Conservation (phyloP, 2,329 filamentous ascomycete species). For the Fusarium penzigii region DNA sequence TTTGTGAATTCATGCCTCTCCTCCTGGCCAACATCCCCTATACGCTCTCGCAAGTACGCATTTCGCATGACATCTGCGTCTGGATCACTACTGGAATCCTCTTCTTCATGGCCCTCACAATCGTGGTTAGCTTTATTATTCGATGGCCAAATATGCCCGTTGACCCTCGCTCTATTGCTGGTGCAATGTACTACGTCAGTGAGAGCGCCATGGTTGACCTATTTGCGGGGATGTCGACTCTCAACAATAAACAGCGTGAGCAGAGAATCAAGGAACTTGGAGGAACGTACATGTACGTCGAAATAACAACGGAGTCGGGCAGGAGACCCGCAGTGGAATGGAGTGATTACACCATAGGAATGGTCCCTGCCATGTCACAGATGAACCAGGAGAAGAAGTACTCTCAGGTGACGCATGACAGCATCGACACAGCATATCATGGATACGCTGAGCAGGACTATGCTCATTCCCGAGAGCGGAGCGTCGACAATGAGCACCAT, state of each 20-base stretch:
- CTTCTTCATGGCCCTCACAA: constrained; percentile 43
- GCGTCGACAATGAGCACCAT: not conserved
- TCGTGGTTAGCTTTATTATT: constrained; percentile 43
- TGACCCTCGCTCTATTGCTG: constrained; percentile 48
- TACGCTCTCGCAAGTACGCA: constrained; percentile 41
- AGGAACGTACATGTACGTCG: constrained; percentile 25
- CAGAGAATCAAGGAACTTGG: constrained; percentile 24
- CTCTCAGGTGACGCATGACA: constrained; percentile 11
- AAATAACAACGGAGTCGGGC: constrained; percentile 20
- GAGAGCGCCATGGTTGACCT: constrained; percentile 28
- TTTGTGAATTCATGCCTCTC: constrained; percentile 53
- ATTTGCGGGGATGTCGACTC: constrained; percentile 23
- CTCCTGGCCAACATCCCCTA: constrained; percentile 51
- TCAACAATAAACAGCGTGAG: constrained; percentile 22
- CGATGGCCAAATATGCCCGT: constrained; percentile 47
- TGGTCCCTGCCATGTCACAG: constrained; percentile 5
- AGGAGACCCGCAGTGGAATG: constrained; percentile 27
- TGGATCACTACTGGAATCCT: constrained; percentile 42
- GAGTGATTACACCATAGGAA: constrained; percentile 22
- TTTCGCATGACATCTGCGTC: constrained; percentile 43
- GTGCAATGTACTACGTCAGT: constrained; percentile 45
- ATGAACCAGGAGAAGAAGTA: constrained; percentile 2
- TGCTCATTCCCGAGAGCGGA: not conserved
- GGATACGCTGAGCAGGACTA: constrained; percentile 12
- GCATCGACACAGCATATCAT: constrained; percentile 22